phyloP scores from a whole-genome alignment of 805 yeast species.

The Saccharomycopsis capsularis region DNA sequence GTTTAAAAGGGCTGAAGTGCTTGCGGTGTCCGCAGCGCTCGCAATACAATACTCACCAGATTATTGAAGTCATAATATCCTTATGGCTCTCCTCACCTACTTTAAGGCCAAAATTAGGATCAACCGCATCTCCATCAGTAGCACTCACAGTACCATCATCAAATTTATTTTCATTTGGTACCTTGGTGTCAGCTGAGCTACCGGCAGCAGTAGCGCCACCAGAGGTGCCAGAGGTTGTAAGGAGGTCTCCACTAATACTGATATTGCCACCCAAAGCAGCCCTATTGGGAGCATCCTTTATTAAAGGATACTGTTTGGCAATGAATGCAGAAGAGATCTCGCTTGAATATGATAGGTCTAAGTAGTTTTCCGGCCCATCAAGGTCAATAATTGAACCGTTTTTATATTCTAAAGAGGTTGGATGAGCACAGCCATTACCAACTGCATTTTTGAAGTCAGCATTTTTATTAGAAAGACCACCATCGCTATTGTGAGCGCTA shows the following conservation, averaged over 20 bases:
- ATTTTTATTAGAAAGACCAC: not conserved
- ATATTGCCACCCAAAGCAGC: not conserved
- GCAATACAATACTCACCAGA: not conserved
- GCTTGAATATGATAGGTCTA: no score
- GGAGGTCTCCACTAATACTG: not conserved
- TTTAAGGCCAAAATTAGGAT: not conserved
- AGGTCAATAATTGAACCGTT: constrained; percentile 84
- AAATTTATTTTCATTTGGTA: not conserved
- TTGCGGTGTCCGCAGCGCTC: no score
- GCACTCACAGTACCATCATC: not conserved
- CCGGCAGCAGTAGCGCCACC: not conserved
- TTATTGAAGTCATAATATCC: not conserved
- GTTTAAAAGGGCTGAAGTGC: no score
- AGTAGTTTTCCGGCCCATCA: constrained; percentile 62
- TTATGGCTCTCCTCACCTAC: not conserved
- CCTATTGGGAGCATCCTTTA: not conserved
- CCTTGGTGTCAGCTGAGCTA: not conserved
- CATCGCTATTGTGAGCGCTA: not conserved
- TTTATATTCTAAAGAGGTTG: constrained; percentile 39
- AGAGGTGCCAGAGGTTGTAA: not conserved
- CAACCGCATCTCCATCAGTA: not conserved
- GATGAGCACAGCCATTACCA: not conserved
- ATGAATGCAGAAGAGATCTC: constrained; percentile 17
- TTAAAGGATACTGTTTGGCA: not conserved
- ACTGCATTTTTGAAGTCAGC: not conserved